These are phyloP conservation scores for Trichoderma pleuroti DNA, from an alignment of 2,329 filamentous ascomycete species.

Conservation along the genomic window DNA sequence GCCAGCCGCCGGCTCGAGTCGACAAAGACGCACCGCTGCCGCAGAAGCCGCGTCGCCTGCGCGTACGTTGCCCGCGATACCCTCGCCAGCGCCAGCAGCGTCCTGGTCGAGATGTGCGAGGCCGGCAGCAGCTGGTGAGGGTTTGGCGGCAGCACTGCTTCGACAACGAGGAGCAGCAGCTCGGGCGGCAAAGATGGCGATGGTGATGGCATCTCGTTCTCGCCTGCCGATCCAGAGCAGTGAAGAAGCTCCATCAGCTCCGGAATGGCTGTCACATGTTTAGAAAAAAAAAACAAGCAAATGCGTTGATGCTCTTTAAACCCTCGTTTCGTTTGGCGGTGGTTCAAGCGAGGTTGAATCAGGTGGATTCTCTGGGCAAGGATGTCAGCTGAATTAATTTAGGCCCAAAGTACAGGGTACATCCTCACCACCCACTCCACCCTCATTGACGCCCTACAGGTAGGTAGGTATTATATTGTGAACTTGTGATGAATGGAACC, in stretches of 20 bases:
- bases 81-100: constrained; percentile 42
- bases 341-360: background rate
- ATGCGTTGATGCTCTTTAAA: background rate
- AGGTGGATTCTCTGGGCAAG: background rate
- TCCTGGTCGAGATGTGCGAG: constrained; percentile 39
- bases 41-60: constrained; percentile 41
- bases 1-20: constrained; percentile 37
- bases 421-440: background rate
- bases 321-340: background rate
- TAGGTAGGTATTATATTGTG: no score
- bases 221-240: background rate
- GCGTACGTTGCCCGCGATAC: constrained; percentile 42
- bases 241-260: constrained; percentile 20
- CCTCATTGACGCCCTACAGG: background rate
- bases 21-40: constrained; percentile 44
- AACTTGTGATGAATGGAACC: background rate
- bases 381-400: background rate
- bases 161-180: constrained; percentile 36
- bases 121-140: constrained; percentile 33
- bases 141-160: constrained; percentile 34
- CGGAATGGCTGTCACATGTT: constrained; percentile 12
- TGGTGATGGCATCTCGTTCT: background rate
- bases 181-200: constrained; percentile 32
- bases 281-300: background rate
- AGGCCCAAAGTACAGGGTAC: background rate